Percentiles rank a stretch among this genome's conserved stretches.
Evolutionary conservation across 208 protist species (phyloP).

Genomic region (Trypanosoma lewisi): DNA sequence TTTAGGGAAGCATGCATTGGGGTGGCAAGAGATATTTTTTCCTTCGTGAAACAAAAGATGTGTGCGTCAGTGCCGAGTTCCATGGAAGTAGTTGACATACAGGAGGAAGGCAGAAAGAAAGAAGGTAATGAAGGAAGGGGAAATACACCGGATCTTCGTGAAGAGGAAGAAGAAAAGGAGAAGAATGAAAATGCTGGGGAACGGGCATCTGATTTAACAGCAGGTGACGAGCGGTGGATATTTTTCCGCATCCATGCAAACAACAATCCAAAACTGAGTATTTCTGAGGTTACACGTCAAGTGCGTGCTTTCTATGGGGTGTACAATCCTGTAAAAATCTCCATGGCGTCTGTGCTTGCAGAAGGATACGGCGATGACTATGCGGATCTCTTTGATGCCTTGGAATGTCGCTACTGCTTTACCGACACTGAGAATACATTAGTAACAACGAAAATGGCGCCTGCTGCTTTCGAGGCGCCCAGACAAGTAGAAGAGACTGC

Average conservation of each 20-base stretch:
- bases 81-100: background rate
- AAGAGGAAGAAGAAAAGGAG: no score
- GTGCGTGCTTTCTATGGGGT: conserved; percentile 18
- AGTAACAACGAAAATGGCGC: background rate
- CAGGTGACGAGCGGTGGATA: conserved; percentile 17
- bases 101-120: background rate
- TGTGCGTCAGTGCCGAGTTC: background rate
- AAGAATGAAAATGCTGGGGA: background rate
- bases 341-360: conserved; percentile 5
- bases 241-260: conserved; percentile 19
- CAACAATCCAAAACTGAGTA: conserved; percentile 6
- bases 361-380: conserved; percentile 19
- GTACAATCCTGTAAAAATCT: conserved; percentile 11
- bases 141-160: background rate
- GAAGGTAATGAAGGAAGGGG: background rate
- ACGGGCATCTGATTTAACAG: background rate
- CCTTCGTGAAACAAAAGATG: conserved; percentile 5
- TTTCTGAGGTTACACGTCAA: conserved; percentile 14
- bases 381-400: conserved; percentile 19
- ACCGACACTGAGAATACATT: background rate
- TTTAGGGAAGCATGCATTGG: conserved; percentile 1
- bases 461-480: background rate
- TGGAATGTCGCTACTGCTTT: conserved; percentile 23
- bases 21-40: conserved; percentile 5
- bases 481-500: no score